Base-by-base conservation (phyloP, 1,284 basidiomycete species). In the Naganishia sp. region DNA sequence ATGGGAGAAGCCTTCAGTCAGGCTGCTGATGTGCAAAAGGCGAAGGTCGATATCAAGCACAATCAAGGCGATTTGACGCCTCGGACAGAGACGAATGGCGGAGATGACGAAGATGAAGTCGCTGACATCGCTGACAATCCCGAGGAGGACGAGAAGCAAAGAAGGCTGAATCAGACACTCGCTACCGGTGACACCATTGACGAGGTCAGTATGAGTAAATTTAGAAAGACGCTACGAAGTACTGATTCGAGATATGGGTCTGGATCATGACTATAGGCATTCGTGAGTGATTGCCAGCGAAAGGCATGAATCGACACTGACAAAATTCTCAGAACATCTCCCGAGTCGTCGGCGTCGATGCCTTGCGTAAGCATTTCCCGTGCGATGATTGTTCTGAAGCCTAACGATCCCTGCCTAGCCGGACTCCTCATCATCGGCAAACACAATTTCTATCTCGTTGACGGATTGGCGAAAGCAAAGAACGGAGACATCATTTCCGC, bases 101-200 rank as follows among this genome's bases (percentile, higher is more conserved):
- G 68, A 13, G 28, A 25, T 70, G 70, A 72, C 80, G 84, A 85
- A 28, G 57, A 51, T 23, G 62, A 51, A 35, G 83, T 84, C 1
- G 89, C 91, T 69, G 89, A 90, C 43, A 83, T 90, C 42, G 79
- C 83, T 0, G 89, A 92, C 52, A 90, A 90, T 73, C 45, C 45
- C 25, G 70, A 71, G 82, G 89, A 63, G 81, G 89, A 74, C 84
- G 92, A 75, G 88, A 95, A 81, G 87, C 71, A 81, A 78, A 65
- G 78, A 67, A 68, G 81, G 13, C 76, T 83, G 10, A 73, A 81
- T 17, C 80, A 80, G 49, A 79, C 80, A 0, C 83, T 97, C 25
- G 90, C 94, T 73, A 86, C 89, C 15, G 91, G 91, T 3, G 94
- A 98, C 75, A 84, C 92, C 2, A 92, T 97, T 46, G 91, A 95